Evolutionary conservation across 78 protist species (phyloP), one percentile per base, ranked within the genome.

Genomic region (Dictyostelium intermedium): DNA sequence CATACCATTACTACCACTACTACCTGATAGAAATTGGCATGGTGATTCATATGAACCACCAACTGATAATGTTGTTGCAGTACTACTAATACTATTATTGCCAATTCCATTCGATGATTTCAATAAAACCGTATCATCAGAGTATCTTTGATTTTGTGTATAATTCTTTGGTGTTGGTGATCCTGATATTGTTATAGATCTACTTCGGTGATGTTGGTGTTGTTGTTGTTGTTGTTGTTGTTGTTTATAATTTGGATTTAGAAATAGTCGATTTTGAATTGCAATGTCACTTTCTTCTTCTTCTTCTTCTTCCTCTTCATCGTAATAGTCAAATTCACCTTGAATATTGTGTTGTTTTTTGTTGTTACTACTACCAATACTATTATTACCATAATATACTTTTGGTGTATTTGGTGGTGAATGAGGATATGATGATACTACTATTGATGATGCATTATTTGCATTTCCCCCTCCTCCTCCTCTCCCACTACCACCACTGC

Each of bases 161-260:
- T 5, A 50, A 39, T 6, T 30, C 37, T 43, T 56, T 23, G 69
- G 47, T 34, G 85, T 56, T 37, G 85, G 85, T 63, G 93, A 34
- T 2, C 93, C 93, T 14, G 93, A 77, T 18, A 87, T 63, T 34
- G 93, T 87, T n/a, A 74, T 56, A 10, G 93, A 76, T 87, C 93
- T 87, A 5, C 41, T 13, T 25, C 93, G 37, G 2, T 66, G 16
- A 73, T 73, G 80, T 34, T 30, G 39, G n/a, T n/a, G n/a, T n/a
- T n/a, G n/a, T n/a, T n/a, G n/a, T n/a, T n/a, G n/a, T n/a, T n/a
- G n/a, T n/a, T n/a, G n/a, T n/a, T n/a, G n/a, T n/a, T n/a, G 80
- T 34, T 30, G 39, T 73, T 73, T 27, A 35, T 35, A 73, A 35
- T 73, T 61, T 50, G 91, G 91, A 53, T 78, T 85, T 43, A 85